These are phyloP conservation scores for Ogataea chonburiensis DNA, from an alignment of 805 yeast species.

Conservation along the genomic window DNA sequence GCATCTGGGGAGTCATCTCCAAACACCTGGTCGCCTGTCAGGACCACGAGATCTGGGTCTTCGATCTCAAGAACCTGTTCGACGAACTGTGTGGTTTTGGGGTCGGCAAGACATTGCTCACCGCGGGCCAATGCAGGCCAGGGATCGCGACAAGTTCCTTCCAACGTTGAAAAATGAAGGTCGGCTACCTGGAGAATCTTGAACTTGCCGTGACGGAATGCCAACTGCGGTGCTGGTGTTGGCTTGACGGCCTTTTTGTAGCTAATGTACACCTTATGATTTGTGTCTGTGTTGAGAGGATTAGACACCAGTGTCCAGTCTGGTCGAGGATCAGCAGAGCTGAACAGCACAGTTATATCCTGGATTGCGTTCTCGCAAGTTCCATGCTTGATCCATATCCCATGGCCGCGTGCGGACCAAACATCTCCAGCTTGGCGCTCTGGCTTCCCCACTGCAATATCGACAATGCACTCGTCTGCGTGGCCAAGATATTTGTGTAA, in stretches of 20 bases:
- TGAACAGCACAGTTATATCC: slow-evolving; percentile 69
- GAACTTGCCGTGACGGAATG: slow-evolving; percentile 38
- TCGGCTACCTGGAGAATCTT: slow-evolving; percentile 90
- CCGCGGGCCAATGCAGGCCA: slow-evolving; percentile 44
- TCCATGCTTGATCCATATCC: slow-evolving; percentile 60
- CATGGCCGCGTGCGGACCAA: slow-evolving; percentile 6
- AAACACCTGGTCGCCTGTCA: slow-evolving; percentile 90
- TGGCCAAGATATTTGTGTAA: slow-evolving; percentile 18
- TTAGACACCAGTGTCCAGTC: slow-evolving; percentile 49
- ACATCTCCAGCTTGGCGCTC: slow-evolving; percentile 4
- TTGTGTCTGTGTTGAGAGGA: slow-evolving; percentile 9
- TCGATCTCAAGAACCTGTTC: slow-evolving; percentile 67
- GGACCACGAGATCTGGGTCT: slow-evolving; percentile 77
- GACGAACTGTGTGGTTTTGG: slow-evolving; percentile 61
- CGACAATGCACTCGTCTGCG: slow-evolving; percentile 18
- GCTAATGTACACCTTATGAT: slow-evolving; percentile 33
- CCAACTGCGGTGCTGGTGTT: slow-evolving; percentile 7
- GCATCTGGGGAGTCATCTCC: slow-evolving; percentile 82
- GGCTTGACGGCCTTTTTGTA: slow-evolving; percentile 29
- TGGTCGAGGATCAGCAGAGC: slow-evolving; percentile 76
- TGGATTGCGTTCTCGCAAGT: slow-evolving; percentile 41
- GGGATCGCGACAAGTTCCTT: slow-evolving; percentile 77
- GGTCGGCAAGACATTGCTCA: slow-evolving; percentile 72
- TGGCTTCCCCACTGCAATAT: slow-evolving; percentile 11
- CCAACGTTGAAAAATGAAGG: slow-evolving; percentile 83